phyloP scores from a whole-genome alignment of 2,329 filamentous ascomycete species.

The Xenoacremonium recifei region DNA sequence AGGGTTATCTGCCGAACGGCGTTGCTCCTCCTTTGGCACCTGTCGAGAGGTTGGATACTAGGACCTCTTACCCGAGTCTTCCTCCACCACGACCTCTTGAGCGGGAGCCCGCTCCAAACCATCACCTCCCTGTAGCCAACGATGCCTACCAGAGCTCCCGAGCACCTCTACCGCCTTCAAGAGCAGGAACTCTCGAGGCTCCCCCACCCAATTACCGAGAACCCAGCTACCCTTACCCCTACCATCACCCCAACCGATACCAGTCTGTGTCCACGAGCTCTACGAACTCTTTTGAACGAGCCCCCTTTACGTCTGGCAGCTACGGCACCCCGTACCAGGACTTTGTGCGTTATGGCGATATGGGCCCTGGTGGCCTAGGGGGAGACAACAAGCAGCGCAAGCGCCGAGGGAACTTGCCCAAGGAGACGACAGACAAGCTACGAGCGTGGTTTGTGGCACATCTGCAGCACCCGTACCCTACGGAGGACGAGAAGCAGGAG shows the following conservation, averaged over 20 bases:
- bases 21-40: slow-evolving; percentile 25
- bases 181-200: slow-evolving; percentile 31
- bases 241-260: slow-evolving; percentile 42
- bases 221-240: slow-evolving; percentile 35
- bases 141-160: slow-evolving; percentile 37
- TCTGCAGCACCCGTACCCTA: slow-evolving; percentile 79
- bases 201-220: slow-evolving; percentile 31
- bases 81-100: slow-evolving; percentile 37
- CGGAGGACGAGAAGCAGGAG: slow-evolving; percentile 82
- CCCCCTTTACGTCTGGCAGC: slow-evolving; percentile 40
- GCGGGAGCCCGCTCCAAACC: slow-evolving; percentile 30
- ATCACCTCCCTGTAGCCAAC: slow-evolving; percentile 18
- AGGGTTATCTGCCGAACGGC: slow-evolving; percentile 32
- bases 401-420: slow-evolving; percentile 83
- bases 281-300: slow-evolving; percentile 41
- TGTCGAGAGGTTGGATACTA: slow-evolving; percentile 35
- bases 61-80: slow-evolving; percentile 40
- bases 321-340: slow-evolving; percentile 43
- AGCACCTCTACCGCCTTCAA: slow-evolving; percentile 19
- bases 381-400: slow-evolving; percentile 55
- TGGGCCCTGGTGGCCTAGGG: slow-evolving; percentile 35
- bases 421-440: slow-evolving; percentile 80
- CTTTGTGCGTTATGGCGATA: slow-evolving; percentile 41
- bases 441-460: slow-evolving; percentile 79
- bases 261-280: slow-evolving; percentile 48